Conservation (phyloP, 2,329 filamentous ascomycete genomes). For the Nemania sp. region DNA sequence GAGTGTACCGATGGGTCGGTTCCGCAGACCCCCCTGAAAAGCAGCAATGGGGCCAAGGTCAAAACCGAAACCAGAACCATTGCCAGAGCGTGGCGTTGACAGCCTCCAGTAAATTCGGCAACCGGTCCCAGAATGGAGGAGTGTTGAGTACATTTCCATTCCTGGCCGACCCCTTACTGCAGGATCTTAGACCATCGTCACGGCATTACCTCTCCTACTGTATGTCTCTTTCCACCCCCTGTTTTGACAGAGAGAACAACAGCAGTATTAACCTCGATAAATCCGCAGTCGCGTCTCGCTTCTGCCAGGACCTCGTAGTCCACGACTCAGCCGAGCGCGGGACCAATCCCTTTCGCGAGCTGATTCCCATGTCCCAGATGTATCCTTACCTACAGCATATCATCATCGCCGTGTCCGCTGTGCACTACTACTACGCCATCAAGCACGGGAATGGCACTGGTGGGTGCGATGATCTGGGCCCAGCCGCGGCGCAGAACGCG, state of each 20-base stretch:
- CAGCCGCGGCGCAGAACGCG: conserved; percentile 41
- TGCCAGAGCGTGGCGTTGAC: too few relatives aligned
- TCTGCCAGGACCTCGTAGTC: conserved; percentile 59
- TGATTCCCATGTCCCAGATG: conserved; percentile 50
- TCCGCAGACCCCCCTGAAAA: conserved; percentile 54
- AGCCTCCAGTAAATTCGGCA: conserved; percentile 1
- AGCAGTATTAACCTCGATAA: conserved; percentile 7
- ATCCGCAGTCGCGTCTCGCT: conserved; percentile 33
- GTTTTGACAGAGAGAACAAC: neutral
- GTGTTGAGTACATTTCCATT: conserved; percentile 34
- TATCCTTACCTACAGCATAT: conserved; percentile 53
- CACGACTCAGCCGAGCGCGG: conserved; percentile 47
- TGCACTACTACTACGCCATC: conserved; percentile 53
- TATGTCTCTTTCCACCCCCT: conserved; percentile 38
- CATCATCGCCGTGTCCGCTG: conserved; percentile 52
- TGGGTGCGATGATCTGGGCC: too few relatives aligned
- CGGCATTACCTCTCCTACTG: conserved; percentile 56
- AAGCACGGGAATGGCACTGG: too few relatives aligned
- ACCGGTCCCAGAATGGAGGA: conserved; percentile 23
- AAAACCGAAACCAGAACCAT: too few relatives aligned
- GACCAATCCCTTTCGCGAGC: conserved; percentile 52
- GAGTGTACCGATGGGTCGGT: conserved; percentile 62
- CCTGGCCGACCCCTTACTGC: conserved; percentile 58
- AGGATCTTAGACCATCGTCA: conserved; percentile 52
- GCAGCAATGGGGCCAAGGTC: conserved; percentile 43